Evolutionary conservation across 2,329 filamentous ascomycete genomes (phyloP).

Genomic region (Monosporascus sp.): DNA sequence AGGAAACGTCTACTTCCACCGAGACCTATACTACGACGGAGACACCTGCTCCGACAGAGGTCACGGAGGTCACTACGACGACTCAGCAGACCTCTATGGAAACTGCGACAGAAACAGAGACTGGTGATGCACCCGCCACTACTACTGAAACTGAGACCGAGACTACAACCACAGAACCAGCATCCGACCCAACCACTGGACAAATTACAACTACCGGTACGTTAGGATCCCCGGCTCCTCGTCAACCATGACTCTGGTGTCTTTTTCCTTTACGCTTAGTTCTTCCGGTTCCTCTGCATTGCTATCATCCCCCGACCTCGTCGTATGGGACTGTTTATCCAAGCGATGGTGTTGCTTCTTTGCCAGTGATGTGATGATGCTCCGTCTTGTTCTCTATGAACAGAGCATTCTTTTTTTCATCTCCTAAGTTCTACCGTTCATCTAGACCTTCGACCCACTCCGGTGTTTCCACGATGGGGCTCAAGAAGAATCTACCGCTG

Average conservation of each 20-base stretch:
- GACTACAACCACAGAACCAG: not conserved
- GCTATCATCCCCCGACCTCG: constrained; percentile 2
- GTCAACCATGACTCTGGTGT: constrained; percentile 4
- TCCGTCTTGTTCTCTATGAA: no score
- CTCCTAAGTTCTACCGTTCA: no score
- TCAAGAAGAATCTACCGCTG: not conserved
- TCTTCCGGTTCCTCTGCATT: constrained; percentile 8
- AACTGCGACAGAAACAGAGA: not conserved
- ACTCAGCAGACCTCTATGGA: not conserved
- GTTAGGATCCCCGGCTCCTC: not conserved
- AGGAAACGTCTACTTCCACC: constrained; percentile 1
- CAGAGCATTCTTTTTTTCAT: no score
- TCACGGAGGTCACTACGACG: not conserved
- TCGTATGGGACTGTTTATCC: not conserved
- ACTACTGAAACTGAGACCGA: not conserved
- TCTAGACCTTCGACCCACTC: no score
- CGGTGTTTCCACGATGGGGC: no score
- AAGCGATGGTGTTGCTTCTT: no score
- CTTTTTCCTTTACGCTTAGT: constrained; percentile 5
- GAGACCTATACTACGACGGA: no score
- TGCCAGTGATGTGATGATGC: no score
- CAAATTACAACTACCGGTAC: not conserved
- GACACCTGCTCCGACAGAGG: no score
- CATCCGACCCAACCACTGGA: not conserved
- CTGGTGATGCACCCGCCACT: not conserved